These are phyloP conservation scores for Trichoderma sp. DNA, from an alignment of 2,329 filamentous ascomycete genomes.

Conservation along the genomic window DNA sequence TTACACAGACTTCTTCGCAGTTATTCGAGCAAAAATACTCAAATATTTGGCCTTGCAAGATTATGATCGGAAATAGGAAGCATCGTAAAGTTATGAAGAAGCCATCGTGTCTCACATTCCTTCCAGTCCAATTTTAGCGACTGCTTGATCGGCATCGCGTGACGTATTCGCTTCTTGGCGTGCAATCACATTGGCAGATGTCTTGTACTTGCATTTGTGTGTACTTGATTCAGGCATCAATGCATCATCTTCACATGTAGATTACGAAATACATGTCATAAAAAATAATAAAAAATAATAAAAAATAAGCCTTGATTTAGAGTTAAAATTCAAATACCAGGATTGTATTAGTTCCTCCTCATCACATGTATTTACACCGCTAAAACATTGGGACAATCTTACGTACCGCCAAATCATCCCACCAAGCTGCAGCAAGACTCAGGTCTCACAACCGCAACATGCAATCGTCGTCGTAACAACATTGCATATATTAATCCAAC, in stretches of 20 bases:
- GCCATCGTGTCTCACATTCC: not conserved
- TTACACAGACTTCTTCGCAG: not conserved
- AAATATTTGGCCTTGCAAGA: not conserved
- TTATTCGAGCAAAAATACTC: not conserved
- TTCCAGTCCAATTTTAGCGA: not conserved
- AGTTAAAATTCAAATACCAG: not conserved
- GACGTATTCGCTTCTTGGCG: not conserved
- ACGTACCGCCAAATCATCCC: not conserved
- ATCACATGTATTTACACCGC: not conserved
- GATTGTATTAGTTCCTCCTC: not conserved
- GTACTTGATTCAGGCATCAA: not conserved
- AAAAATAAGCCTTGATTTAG: not conserved
- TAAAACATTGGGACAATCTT: not conserved
- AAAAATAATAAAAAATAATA: not conserved
- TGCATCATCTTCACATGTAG: not conserved
- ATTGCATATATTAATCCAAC: not conserved
- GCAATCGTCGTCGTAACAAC: too few species aligned
- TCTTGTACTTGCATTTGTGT: not conserved
- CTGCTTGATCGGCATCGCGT: not conserved
- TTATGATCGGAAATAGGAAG: fast-evolving
- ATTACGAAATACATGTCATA: not conserved
- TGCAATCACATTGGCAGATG: not conserved
- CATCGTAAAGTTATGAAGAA: not conserved
- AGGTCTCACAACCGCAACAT: not conserved
- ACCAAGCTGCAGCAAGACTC: not conserved